A percentile compares a stretch with the other conserved stretches of the same genome.
These are phyloP conservation scores for Trichosanthes cucumerina DNA, from an alignment of 306 rosid species.

Conservation along the genomic window DNA sequence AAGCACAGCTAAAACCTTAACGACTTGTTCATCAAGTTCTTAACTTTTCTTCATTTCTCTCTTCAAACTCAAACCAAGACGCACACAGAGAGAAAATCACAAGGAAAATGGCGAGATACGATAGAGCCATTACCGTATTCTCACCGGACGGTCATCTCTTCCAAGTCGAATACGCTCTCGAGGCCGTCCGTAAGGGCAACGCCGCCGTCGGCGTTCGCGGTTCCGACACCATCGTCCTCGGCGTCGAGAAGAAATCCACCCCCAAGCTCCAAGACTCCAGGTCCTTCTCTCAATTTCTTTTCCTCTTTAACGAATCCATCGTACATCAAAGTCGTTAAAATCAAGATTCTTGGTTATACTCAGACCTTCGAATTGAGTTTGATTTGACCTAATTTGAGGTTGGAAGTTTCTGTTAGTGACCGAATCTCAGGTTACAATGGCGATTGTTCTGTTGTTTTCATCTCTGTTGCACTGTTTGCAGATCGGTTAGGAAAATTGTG, in stretches of 20 bases:
- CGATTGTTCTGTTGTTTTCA: background rate
- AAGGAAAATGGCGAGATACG: conserved; percentile 74
- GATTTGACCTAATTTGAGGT: background rate
- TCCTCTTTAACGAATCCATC: background rate
- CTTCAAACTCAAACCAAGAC: background rate
- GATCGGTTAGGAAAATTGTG: conserved; percentile 51
- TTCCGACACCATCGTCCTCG: conserved; percentile 84
- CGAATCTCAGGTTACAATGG: background rate
- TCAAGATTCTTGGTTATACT: background rate
- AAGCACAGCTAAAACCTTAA: background rate
- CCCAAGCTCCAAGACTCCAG: conserved; percentile 93
- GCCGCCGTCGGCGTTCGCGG: conserved; percentile 99
- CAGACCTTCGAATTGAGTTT: background rate
- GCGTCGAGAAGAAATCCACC: conserved; percentile 93
- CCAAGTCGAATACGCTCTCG: conserved; percentile 95
- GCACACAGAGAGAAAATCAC: background rate
- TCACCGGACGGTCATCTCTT: conserved; percentile 97
- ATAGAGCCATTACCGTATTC: conserved; percentile 88
- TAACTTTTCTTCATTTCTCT: background rate
- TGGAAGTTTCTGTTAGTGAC: background rate
- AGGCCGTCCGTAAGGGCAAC: conserved; percentile 96
- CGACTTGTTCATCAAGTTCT: background rate
- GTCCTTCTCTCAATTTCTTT: conserved; percentile 13
- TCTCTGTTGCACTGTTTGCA: conserved; percentile 15
- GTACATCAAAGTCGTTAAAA: background rate